Evolutionary conservation across 257 asterid genomes (phyloP).

Genomic region (Solanum pinnatisectum): DNA sequence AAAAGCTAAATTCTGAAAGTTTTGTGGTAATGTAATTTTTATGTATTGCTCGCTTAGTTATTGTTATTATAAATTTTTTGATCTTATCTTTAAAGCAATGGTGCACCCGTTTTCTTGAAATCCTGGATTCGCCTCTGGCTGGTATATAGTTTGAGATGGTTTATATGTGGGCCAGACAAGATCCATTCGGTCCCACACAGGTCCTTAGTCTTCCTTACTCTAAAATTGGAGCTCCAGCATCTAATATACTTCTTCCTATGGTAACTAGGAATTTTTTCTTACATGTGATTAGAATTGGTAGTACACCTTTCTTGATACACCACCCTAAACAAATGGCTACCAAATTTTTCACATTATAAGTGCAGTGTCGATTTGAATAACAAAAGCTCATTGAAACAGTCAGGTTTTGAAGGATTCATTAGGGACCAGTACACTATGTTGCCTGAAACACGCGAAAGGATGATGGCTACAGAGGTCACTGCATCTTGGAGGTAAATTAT

Average conservation of each 20-base stretch:
- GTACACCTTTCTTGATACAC: not conserved
- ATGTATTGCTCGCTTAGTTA: too few relatives aligned
- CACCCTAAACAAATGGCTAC: not conserved
- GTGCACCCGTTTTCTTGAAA: too few relatives aligned
- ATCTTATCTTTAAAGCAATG: too few relatives aligned
- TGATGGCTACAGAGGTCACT: conserved; percentile 88
- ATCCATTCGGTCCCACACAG: not conserved
- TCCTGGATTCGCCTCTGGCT: too few relatives aligned
- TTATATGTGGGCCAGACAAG: not conserved
- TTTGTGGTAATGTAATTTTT: too few relatives aligned
- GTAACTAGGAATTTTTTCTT: not conserved
- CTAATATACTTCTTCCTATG: not conserved
- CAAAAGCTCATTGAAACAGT: conserved; percentile 31
- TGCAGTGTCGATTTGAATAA: not conserved
- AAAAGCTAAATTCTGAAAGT: too few relatives aligned
- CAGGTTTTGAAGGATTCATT: conserved; percentile 94
- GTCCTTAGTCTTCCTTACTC: not conserved
- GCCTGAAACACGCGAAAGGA: conserved; percentile 92
- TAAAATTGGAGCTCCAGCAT: not conserved
- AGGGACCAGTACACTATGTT: conserved; percentile 77
- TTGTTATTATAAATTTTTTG: too few relatives aligned
- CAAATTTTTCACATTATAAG: not conserved
- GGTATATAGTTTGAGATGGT: not conserved
- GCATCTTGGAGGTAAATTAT: conserved; percentile 74
- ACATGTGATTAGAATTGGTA: not conserved